These are phyloP conservation scores for Pseudonitzschia delicatissima DNA, from an alignment of 108 stramenopile species.

Conservation along the genomic window DNA sequence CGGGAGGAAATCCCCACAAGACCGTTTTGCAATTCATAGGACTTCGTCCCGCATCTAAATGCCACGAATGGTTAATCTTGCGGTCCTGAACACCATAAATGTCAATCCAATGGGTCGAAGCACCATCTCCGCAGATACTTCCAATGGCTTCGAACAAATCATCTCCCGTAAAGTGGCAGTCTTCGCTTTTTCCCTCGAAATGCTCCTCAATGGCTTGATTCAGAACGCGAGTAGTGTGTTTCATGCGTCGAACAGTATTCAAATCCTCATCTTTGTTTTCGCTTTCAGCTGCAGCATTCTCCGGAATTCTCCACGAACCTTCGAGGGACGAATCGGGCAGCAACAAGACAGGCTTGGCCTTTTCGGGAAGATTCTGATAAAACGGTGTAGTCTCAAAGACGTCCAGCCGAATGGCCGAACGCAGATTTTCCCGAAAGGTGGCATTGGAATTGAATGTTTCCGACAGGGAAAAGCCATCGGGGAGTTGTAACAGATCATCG, in stretches of 20 bases:
- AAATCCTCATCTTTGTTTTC: neutral
- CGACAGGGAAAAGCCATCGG: conserved; percentile 10
- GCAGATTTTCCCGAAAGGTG: conserved; percentile 45
- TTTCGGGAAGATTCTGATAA: conserved; percentile 59
- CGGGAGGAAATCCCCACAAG: conserved; percentile 69
- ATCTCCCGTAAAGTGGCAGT: conserved; percentile 53
- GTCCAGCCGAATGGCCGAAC: conserved; percentile 65
- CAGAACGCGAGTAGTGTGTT: conserved; percentile 44
- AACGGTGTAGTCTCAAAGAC: conserved; percentile 69
- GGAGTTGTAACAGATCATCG: conserved; percentile 43
- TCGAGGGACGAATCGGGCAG: conserved; percentile 72
- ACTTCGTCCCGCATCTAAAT: conserved; percentile 62
- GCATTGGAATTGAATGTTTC: conserved; percentile 37
- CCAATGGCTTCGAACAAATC: conserved; percentile 64
- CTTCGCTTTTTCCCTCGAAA: neutral
- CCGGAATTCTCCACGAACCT: conserved; percentile 65
- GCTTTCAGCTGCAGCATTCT: neutral
- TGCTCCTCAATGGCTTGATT: conserved; percentile 36
- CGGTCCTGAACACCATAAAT: conserved; percentile 65
- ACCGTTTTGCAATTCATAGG: conserved; percentile 50
- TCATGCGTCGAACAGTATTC: conserved; percentile 31
- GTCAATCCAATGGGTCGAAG: conserved; percentile 79
- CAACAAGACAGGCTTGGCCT: conserved; percentile 56
- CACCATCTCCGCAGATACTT: conserved; percentile 49
- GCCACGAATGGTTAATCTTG: conserved; percentile 66